phyloP scores from a whole-genome alignment of 1,139 yeast genomes.

The Meyerozyma guilliermondii region DNA sequence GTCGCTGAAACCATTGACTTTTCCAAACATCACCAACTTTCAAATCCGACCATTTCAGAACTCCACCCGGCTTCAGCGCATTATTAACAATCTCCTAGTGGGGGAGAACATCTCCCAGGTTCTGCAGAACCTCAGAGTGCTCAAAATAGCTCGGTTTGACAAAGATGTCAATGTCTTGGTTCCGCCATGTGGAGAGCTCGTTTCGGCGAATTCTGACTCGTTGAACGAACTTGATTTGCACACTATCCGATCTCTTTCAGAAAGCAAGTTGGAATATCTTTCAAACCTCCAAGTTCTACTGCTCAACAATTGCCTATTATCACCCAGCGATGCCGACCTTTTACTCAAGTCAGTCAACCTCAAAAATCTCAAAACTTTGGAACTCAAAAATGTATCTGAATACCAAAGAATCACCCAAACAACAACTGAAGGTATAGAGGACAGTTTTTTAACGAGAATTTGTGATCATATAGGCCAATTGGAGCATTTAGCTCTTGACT shows the following conservation, averaged over 20 bases:
- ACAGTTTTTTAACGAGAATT: constrained; percentile 26
- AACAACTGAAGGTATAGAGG: constrained; percentile 8
- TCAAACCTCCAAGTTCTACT: constrained; percentile 18
- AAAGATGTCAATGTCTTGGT: constrained; percentile 12
- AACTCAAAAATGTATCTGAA: constrained; percentile 26
- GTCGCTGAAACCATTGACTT: constrained; percentile 10
- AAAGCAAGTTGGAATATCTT: constrained; percentile 12
- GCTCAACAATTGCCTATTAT: constrained; percentile 23
- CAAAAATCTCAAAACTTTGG: constrained; percentile 16
- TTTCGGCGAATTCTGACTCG: constrained; percentile 1
- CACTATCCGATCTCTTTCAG: constrained; percentile 9
- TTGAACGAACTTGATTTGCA: constrained; percentile 9
- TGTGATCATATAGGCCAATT: constrained; percentile 22
- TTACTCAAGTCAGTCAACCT: constrained; percentile 20
- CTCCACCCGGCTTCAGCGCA: constrained; percentile 13
- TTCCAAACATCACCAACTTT: constrained; percentile 21
- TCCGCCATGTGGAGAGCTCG: constrained; percentile 14
- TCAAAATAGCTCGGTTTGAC: constrained; percentile 18
- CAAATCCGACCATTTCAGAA: constrained; percentile 26
- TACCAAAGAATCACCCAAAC: constrained; percentile 9
- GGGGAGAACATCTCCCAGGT: constrained; percentile 6
- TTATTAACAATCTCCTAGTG: constrained; percentile 17
- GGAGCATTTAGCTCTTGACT: constrained; percentile 34
- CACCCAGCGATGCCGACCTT: constrained; percentile 18
- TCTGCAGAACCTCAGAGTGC: constrained; percentile 12